Evolutionary conservation across 129 eudicot species (phyloP).

Genomic region (Flaveria linearis): DNA sequence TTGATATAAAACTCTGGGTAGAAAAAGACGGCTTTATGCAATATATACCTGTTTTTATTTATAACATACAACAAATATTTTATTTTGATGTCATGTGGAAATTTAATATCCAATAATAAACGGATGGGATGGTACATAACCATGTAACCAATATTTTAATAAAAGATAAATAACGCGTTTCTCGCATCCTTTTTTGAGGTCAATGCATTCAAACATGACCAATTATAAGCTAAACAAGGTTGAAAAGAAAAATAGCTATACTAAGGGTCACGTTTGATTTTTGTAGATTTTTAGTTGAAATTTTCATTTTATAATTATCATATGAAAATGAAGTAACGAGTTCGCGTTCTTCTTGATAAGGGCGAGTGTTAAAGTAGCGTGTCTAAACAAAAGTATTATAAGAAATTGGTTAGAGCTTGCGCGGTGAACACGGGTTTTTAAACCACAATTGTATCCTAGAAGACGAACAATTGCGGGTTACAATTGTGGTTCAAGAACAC

Average conservation of each 20-base stretch:
- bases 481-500: too few species aligned
- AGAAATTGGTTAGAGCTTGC: too few species aligned
- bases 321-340: too few species aligned
- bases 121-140: neutral
- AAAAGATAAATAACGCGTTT: constrained; percentile 2
- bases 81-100: neutral
- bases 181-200: neutral
- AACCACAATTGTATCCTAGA: too few species aligned
- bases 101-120: neutral
- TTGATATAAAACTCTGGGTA: neutral
- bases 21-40: neutral
- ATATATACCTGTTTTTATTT: neutral
- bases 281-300: too few species aligned
- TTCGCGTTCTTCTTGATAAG: too few species aligned
- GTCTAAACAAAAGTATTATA: too few species aligned
- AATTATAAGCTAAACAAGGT: neutral
- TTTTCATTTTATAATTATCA: too few species aligned
- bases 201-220: neutral
- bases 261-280: neutral
- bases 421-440: too few species aligned
- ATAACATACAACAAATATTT: neutral
- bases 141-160: neutral
- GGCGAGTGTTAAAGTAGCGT: too few species aligned
- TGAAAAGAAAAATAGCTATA: neutral
- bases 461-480: too few species aligned